Base-by-base conservation (phyloP, 495 filamentous ascomycete genomes). In the Melanomma pulvis-pyrius region DNA sequence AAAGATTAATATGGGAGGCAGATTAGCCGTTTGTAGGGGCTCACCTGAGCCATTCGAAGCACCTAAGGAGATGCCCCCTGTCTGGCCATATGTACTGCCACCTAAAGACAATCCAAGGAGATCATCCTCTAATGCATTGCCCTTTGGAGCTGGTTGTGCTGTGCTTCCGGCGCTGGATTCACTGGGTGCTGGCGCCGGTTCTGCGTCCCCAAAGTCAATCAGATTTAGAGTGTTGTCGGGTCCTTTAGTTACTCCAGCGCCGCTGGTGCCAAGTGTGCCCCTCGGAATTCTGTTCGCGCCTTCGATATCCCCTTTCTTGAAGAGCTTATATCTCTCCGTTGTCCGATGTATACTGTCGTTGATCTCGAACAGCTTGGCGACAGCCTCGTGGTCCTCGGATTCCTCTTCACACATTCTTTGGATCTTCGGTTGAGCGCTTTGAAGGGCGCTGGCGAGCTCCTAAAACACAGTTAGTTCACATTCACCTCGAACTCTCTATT, bases 361-460 rank as follows among this genome's bases (percentile, higher is more conserved):
- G 67, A 98, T 97, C 76, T 98, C 92, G 41, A 98, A 81, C 26
- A 98, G 79, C 79, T 98, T 97, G 48, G 91, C 90, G 11, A 98
- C 94, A 17, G 94, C 94, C 78, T 97, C 96, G 51, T 91, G 85
- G 73, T 98, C 94, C 44, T 98, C 94, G 15, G 91, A 96, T 73
- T 98, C 94, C 73, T 98, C 94, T 74, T 98, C 96, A 74, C 96
- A 97, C 93, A 98, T 98, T 79, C 89, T 96, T 72, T 97, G 92
- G 60, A 98, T 98, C 80, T 98, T 98, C 0, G 94, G 96, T 58
- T 98, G 96, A 12, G 94, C 96, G 69, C 91, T 97, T 75, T 90
- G 90, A 30, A 98, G 80, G 4, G 94, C 87, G 71, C 87, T 89
- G n/a, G 92, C 92, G 54, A 98, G 86, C 80, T 98, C 94, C 83